Percentiles rank a stretch among this genome's conserved stretches.
Evolutionary conservation across 768 basidiomycete species (phyloP).

Genomic region (Boletus subparvulus): DNA sequence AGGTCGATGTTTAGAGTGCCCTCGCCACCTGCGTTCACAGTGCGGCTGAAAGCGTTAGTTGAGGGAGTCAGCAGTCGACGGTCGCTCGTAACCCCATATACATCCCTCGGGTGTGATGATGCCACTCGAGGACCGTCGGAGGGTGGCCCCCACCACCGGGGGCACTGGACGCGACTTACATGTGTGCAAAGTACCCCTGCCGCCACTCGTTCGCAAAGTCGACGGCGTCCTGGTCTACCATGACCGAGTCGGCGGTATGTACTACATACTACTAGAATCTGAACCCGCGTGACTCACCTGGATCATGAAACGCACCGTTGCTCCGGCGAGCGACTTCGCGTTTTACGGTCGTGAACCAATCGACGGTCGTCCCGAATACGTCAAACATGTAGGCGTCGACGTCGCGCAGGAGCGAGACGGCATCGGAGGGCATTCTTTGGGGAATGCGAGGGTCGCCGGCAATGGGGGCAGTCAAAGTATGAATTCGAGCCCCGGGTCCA

Average conservation of each 20-base stretch:
- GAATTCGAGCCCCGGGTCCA: no score
- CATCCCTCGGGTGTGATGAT: no score
- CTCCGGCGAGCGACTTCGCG: conserved; percentile 18
- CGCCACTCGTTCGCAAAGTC: conserved; percentile 61
- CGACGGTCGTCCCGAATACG: conserved; percentile 51
- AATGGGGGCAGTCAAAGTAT: no score
- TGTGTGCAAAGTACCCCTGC: conserved; percentile 40
- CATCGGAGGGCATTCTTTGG: not conserved
- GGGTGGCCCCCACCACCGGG: no score
- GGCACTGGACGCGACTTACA: conserved; percentile 13
- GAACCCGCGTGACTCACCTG: conserved; percentile 11
- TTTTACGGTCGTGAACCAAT: conserved; percentile 35
- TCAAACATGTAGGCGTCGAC: conserved; percentile 49
- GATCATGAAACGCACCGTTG: conserved; percentile 8
- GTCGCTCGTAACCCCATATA: no score
- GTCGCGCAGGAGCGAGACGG: conserved; percentile 9
- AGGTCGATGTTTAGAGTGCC: conserved; percentile 54
- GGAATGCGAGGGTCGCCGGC: no score
- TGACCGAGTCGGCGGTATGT: no score
- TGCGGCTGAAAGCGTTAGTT: conserved; percentile 29
- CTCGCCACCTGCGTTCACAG: conserved; percentile 43
- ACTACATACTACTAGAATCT: no score
- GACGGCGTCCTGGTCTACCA: conserved; percentile 19
- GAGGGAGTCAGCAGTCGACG: not conserved
- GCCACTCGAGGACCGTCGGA: no score